Conservation (phyloP, 352 stramenopile species). For the Phytophthora rubi region DNA sequence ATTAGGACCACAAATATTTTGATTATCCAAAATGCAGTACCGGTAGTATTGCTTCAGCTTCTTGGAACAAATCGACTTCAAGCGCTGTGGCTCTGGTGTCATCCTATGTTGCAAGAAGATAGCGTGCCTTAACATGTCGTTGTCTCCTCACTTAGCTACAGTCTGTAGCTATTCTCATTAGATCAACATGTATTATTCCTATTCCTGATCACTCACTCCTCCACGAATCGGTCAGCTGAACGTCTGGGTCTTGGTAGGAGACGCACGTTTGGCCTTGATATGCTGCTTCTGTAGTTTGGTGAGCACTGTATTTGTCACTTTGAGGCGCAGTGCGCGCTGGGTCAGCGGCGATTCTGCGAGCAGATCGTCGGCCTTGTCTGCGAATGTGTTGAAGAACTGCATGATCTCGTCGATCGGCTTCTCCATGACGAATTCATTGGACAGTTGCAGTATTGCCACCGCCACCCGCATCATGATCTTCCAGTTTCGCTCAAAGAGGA, state of each 20-base stretch:
- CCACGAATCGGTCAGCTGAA: conserved; percentile 6
- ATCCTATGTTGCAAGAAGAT: no score
- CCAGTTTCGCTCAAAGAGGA: conserved; percentile 85
- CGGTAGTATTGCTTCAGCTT: no score
- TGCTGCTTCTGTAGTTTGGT: conserved; percentile 77
- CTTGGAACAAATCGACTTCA: no score
- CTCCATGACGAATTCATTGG: conserved; percentile 62
- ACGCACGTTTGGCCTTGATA: conserved; percentile 55
- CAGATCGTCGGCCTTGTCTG: conserved; percentile 56
- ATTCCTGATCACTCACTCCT: not conserved
- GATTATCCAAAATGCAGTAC: no score
- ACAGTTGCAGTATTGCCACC: conserved; percentile 72
- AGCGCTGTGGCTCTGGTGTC: no score
- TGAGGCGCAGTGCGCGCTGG: conserved; percentile 62
- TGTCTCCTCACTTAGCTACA: no score
- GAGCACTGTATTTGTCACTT: conserved; percentile 84
- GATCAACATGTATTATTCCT: not conserved
- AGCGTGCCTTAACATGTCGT: no score
- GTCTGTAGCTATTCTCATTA: conserved; percentile 4
- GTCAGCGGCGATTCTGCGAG: conserved; percentile 60
- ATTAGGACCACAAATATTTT: no score
- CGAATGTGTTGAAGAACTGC: conserved; percentile 89
- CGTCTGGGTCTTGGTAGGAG: conserved; percentile 33
- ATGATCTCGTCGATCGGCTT: conserved; percentile 87
- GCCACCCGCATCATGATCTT: conserved; percentile 86